A percentile compares a stretch with the other conserved stretches of the same genome.
Evolutionary conservation across 169 alveolate species (phyloP).

Genomic region (Plasmodium fragile): DNA sequence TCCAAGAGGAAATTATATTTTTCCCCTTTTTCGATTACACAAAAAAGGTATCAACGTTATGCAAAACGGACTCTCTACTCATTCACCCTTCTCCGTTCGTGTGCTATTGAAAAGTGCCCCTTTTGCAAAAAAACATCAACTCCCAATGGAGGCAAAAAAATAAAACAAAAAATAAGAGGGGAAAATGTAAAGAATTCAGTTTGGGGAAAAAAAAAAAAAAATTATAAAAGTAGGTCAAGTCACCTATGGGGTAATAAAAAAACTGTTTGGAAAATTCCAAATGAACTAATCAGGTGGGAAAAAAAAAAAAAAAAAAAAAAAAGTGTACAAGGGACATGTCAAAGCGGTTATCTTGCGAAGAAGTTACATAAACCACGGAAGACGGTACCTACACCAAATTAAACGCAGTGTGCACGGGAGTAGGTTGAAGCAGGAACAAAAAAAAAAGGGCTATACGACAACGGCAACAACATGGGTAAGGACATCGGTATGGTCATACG

Average conservation of each 20-base stretch:
- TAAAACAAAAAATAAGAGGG: conserved; percentile 2
- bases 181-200: neutral
- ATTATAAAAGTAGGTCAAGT: neutral
- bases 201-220: neutral
- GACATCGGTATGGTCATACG: neutral
- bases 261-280: neutral
- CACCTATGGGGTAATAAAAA: neutral
- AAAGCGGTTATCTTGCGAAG: neutral
- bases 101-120: neutral
- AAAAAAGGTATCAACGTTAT: neutral
- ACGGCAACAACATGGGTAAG: neutral
- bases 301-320: neutral
- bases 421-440: neutral
- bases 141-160: neutral
- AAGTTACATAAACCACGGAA: neutral
- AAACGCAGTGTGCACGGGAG: neutral
- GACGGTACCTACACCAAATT: neutral
- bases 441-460: neutral
- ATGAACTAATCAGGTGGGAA: neutral
- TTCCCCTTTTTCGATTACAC: neutral
- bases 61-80: neutral
- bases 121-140: neutral
- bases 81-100: neutral
- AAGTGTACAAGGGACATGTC: neutral
- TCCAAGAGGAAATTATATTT: conserved; percentile 5